A percentile compares a stretch with the other conserved stretches of the same genome.
These are phyloP conservation scores for Leccinum rimulosum DNA, from an alignment of 768 basidiomycete species.

Conservation along the genomic window DNA sequence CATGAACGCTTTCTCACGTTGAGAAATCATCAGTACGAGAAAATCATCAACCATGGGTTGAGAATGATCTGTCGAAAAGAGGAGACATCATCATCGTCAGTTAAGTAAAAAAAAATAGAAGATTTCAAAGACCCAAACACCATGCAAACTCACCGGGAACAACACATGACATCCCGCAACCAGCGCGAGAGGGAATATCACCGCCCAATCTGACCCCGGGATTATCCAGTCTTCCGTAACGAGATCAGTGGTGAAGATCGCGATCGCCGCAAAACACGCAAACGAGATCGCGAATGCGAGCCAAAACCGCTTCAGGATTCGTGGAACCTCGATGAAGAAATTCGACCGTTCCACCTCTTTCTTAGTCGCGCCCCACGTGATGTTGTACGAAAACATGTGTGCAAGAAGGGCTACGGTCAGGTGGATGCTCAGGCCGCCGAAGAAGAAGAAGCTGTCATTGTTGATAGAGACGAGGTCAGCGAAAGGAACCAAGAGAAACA, in stretches of 20 bases:
- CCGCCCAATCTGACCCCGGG: constrained; percentile 62
- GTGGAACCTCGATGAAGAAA: constrained; percentile 88
- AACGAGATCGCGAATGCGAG: constrained; percentile 56
- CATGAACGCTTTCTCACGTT: background rate
- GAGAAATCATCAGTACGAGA: constrained; percentile 44
- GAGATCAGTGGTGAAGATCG: constrained; percentile 47
- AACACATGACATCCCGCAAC: constrained; percentile 65
- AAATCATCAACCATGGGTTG: constrained; percentile 89
- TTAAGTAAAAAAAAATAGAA: background rate
- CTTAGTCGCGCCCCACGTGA: constrained; percentile 58
- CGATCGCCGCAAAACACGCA: constrained; percentile 48
- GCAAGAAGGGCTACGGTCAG: constrained; percentile 52
- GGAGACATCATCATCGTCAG: background rate
- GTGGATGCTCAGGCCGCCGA: constrained; percentile 54
- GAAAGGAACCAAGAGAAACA: background rate
- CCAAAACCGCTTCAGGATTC: constrained; percentile 79
- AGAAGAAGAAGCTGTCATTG: constrained; percentile 46
- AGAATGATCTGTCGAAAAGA: constrained; percentile 57
- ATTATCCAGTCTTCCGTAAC: constrained; percentile 68
- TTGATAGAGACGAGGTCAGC: background rate
- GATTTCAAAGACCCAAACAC: background rate
- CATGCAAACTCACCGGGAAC: constrained; percentile 59
- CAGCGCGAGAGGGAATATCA: constrained; percentile 72
- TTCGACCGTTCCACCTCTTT: constrained; percentile 89
- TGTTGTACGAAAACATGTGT: constrained; percentile 60